Percentiles rank a stretch among this genome's conserved stretches.
Evolutionary conservation across 768 basidiomycete species (phyloP).

Genomic region (Agrocybe pediades): DNA sequence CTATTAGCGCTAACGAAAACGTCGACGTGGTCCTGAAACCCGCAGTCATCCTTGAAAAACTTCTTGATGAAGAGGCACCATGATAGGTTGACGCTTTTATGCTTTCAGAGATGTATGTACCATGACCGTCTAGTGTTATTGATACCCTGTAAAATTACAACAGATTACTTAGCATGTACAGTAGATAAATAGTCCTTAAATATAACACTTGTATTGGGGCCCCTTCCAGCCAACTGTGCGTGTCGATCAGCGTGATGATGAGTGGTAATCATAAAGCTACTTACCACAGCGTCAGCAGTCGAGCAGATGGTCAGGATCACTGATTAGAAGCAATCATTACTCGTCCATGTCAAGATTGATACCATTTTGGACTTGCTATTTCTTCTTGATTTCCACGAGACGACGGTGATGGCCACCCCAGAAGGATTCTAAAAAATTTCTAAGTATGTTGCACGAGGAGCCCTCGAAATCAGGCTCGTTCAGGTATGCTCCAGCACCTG

Average conservation of each 20-base stretch:
- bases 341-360: neutral
- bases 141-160: too few species aligned
- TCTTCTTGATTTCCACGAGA: slow-evolving; percentile 24
- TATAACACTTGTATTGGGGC: slow-evolving; percentile 19
- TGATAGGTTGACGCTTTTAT: too few species aligned
- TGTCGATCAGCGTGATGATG: neutral
- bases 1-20: neutral
- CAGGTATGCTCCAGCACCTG: slow-evolving; percentile 28
- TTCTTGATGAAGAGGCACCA: slow-evolving; percentile 18
- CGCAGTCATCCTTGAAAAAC: slow-evolving; percentile 20
- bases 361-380: slow-evolving; percentile 17
- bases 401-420: slow-evolving; percentile 24
- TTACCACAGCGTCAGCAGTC: slow-evolving; percentile 31
- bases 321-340: neutral
- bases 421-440: slow-evolving; percentile 22
- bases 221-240: slow-evolving; percentile 20
- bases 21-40: slow-evolving; percentile 20
- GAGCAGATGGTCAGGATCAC: slow-evolving; percentile 25
- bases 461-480: slow-evolving; percentile 29
- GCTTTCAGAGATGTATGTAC: too few species aligned
- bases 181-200: too few species aligned
- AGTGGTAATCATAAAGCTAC: neutral
- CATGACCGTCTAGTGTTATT: too few species aligned
- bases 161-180: too few species aligned
- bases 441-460: neutral